Conservation (phyloP, 192 early-diverging fungal species). For the Mortierella hygrophila region DNA sequence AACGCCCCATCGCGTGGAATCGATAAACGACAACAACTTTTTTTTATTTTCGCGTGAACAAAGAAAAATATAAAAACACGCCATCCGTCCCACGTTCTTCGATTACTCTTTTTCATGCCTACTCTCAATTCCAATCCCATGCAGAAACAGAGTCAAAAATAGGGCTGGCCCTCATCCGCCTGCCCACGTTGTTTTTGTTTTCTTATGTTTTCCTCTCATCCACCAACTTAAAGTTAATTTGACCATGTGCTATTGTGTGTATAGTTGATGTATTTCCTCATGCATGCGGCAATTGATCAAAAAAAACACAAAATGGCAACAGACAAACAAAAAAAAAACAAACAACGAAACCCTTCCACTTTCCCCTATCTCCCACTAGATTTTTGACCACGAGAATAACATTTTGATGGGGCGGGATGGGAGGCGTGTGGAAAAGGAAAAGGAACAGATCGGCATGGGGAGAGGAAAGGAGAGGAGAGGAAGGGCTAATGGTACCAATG, state of each 20-base stretch:
- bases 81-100: no score
- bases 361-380: neutral
- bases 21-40: neutral
- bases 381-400: neutral
- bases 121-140: no score
- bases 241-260: neutral
- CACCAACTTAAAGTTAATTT: slow-evolving; percentile 20
- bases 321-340: neutral
- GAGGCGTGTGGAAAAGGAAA: neutral
- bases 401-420: neutral
- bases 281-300: neutral
- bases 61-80: no score
- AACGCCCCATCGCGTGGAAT: neutral
- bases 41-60: neutral
- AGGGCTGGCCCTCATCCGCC: no score
- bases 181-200: neutral
- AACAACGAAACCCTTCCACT: neutral
- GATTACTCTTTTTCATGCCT: no score
- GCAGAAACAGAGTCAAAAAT: no score
- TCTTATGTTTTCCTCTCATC: neutral
- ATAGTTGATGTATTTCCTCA: neutral
- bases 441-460: neutral
- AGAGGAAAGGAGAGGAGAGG: neutral
- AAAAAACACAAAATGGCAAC: neutral
- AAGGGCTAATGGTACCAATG: neutral